A percentile compares a stretch with the other conserved stretches of the same genome.
Conservation (phyloP, 495 filamentous ascomycete species). For the Podospora anserina region DNA sequence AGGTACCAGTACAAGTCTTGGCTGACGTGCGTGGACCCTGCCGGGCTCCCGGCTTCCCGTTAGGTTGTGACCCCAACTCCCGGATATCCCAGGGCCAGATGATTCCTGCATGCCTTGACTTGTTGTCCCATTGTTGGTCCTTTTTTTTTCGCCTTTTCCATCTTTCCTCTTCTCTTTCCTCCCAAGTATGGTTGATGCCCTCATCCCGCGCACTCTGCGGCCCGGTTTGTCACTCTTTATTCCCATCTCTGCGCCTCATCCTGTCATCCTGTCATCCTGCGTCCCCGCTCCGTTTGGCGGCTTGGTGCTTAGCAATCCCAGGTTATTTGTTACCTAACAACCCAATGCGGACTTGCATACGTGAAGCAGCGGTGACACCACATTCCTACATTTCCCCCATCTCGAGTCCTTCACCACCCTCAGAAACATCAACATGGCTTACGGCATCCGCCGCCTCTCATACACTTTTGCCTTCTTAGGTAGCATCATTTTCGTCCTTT, state of each 20-base stretch:
- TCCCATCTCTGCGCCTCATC: not conserved
- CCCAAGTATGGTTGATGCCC: not conserved
- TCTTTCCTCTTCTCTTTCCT: not conserved
- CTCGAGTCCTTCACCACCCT: not conserved
- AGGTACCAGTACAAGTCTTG: not conserved
- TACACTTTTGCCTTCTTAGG: constrained; percentile 30
- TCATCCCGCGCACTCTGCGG: not conserved
- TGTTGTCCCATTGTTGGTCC: not conserved
- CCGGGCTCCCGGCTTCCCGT: not conserved
- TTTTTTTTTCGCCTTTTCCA: not conserved
- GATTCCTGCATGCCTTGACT: not conserved
- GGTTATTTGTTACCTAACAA: not conserved
- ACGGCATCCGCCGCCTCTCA: constrained; percentile 37
- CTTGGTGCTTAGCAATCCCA: not conserved
- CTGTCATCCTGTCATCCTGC: not conserved
- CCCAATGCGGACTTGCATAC: not conserved
- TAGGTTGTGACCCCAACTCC: not conserved
- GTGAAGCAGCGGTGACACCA: not conserved
- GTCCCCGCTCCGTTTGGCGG: not conserved
- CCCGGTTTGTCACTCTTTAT: not conserved
- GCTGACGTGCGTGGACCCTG: not conserved
- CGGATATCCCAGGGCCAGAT: not conserved
- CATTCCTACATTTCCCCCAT: not conserved
- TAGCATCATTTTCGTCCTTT: constrained; percentile 35
- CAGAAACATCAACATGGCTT: constrained; percentile 25